Conservation (phyloP, 768 basidiomycete species). For the Mycena kentingensis region DNA sequence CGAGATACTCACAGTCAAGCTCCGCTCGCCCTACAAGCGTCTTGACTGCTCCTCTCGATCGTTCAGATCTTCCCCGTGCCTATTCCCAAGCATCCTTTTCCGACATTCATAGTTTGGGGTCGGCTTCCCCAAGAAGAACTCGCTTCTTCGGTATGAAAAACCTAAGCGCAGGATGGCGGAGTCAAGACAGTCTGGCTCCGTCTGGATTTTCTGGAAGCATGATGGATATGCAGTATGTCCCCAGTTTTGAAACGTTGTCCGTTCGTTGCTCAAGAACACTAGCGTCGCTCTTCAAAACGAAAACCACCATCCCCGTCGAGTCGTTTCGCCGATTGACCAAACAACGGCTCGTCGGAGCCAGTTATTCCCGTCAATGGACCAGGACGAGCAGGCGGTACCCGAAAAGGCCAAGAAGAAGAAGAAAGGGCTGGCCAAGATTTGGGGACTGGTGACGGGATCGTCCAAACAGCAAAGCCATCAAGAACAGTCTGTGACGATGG, state of each 20-base stretch:
- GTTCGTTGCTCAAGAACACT: slow-evolving; percentile 15
- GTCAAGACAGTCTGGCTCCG: slow-evolving; percentile 79
- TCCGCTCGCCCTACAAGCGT: slow-evolving; percentile 62
- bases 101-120: slow-evolving; percentile 73
- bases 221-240: slow-evolving; percentile 88
- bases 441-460: slow-evolving; percentile 72
- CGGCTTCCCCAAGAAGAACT: slow-evolving; percentile 65
- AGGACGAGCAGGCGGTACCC: slow-evolving; percentile 33
- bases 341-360: slow-evolving; percentile 52
- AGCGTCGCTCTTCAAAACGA: slow-evolving; percentile 83
- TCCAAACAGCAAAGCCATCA: slow-evolving; percentile 41
- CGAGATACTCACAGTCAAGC: slow-evolving; percentile 59
- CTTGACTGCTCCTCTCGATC: slow-evolving; percentile 58
- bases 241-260: neutral
- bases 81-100: slow-evolving; percentile 82
- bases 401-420: slow-evolving; percentile 75
- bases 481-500: slow-evolving; percentile 44
- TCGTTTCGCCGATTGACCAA: slow-evolving; percentile 38
- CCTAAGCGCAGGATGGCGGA: slow-evolving; percentile 70
- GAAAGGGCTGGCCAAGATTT: slow-evolving; percentile 77
- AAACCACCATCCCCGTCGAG: slow-evolving; percentile 32
- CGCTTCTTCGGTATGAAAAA: slow-evolving; percentile 81
- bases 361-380: slow-evolving; percentile 48
- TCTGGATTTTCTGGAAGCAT: slow-evolving; percentile 85
- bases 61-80: slow-evolving; percentile 63